Evolutionary conservation across 495 filamentous ascomycete species (phyloP).

Genomic region (Aspergillus haitiensis): DNA sequence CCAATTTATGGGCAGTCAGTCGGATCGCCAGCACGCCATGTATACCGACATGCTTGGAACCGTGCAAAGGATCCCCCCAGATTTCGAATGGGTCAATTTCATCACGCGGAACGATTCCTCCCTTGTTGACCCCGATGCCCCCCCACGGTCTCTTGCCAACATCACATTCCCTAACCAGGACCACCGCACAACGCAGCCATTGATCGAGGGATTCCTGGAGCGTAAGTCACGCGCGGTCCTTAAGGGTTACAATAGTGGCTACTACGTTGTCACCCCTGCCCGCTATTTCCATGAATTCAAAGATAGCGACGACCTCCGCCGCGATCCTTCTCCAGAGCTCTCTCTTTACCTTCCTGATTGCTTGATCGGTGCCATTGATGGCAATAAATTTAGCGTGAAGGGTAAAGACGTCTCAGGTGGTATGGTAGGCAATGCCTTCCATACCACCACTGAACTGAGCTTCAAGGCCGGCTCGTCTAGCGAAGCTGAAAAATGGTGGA

Average conservation of each 20-base stretch:
- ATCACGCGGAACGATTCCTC: conserved; percentile 61
- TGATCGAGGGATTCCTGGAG: conserved; percentile 85
- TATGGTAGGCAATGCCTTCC: conserved; percentile 58
- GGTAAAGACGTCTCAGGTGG: conserved; percentile 79
- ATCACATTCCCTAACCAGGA: conserved; percentile 86
- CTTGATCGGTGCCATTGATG: conserved; percentile 68
- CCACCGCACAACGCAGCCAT: conserved; percentile 73
- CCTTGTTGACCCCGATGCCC: conserved; percentile 77
- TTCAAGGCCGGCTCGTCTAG: conserved; percentile 73
- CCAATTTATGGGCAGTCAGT: conserved; percentile 71
- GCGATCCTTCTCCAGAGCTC: conserved; percentile 80
- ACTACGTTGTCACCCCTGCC: conserved; percentile 85
- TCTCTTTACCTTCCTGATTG: conserved; percentile 94
- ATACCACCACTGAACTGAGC: conserved; percentile 60
- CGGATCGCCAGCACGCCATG: conserved; percentile 75
- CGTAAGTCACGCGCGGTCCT: conserved; percentile 80
- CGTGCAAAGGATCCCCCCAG: conserved; percentile 77
- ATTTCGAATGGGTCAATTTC: conserved; percentile 93
- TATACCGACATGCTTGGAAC: conserved; percentile 79
- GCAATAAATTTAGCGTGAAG: conserved; percentile 88
- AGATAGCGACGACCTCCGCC: conserved; percentile 78
- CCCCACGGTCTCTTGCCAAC: conserved; percentile 66
- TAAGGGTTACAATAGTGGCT: conserved; percentile 72
- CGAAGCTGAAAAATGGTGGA: conserved; percentile 81
- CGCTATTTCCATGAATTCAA: conserved; percentile 96